Base-by-base conservation (phyloP, 1,284 basidiomycete genomes). In the Schizophyllum amplum region DNA sequence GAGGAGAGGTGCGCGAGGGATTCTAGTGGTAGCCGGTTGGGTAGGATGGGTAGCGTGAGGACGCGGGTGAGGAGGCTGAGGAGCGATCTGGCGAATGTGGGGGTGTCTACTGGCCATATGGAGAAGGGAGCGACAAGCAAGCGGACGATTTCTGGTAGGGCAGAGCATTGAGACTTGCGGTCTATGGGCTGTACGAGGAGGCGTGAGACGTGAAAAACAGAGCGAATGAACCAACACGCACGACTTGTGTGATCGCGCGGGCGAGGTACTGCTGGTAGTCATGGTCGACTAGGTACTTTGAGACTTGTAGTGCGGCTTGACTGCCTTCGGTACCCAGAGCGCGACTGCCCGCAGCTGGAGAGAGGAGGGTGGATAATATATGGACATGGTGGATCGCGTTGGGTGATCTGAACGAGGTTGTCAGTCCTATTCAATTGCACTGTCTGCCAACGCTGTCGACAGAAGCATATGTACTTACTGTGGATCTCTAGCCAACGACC, bases 11-110 rank as follows among this genome's bases (percentile, higher is more conserved):
- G 61, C 1, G 72, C 70, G 17, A 89, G 74, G 24, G 77, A 71
- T 7, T 69, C 60, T 7, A 88, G 67, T 11, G 86, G 80, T 23
- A 91, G 71, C 6, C 86, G 82, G 66, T 89, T 85, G 1, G 83
- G 87, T 1, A 90, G 75, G 0, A 86, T 70, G 1, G 83, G 82
- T 51, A 90, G 76, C 5, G 82, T 76, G 55, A 89, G 71, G 55
- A 91, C 79, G 57, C 74, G 67, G 4, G 69, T 64, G 48, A 83
- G 61, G 46, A 84, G 64, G 20, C 68, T 68, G 20, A 63, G 69
- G 51, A 77, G 68, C 52, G 65, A 70, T 52, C 59, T 65, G 5
- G 62, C 27, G 60, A 72, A 75, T 49, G 71, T 67, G 1, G 72
- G 64, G 0, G 71, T 67, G 13, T 66, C 50, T 0, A 65, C 5